Base-by-base conservation (phyloP, 176 grass and related monocot species). In the Raddia distichophylla region DNA sequence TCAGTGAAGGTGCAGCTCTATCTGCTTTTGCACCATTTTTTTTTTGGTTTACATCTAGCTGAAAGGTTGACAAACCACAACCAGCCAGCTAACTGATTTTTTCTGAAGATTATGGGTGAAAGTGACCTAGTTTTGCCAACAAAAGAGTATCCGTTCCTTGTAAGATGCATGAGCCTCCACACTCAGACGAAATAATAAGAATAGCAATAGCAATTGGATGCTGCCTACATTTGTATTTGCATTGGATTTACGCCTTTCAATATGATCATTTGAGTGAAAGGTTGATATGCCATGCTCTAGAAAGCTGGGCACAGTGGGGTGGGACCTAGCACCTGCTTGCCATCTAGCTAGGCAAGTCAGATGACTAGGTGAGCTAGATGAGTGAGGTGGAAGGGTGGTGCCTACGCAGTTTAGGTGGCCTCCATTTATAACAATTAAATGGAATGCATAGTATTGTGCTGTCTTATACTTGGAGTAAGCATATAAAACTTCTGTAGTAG, bases 1-100 rank as follows among this genome's bases (percentile, higher is more conserved):
- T 80, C 82, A 8, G 59, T 4, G 73, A 93, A 80, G 74, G 82
- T 79, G 73, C 40, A 64, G 49, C 37, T 73, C 51, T 67, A 19
- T 65, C 76, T 60, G 47, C 61, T 51, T 77, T 86, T 48, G 15
- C 70, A 76, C 54, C 8, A 56, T 75, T 54, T 81, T 71, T 2
- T 2, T 77, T 72, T 44, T 27, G 27, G 53, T 67, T 55, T 53
- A 50, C 4, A 3, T 40, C 63, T 56, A 67, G 60, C 47, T 48
- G 20, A 37, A 27, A 82, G 34, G 10, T 61, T 77, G 44, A 62
- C 17, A 40, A 48, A 34, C 40, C 8, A 64, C 27, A 27, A 27
- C 27, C 8, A 64, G 8, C 17, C 52, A 17, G 47, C 60, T 44
- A 73, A 62, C 1, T 45, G 46, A 71, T 85, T 15, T 72, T 49